Evolutionary conservation across 345 rosid genomes (phyloP).

Genomic region (Kernera saxatilis): DNA sequence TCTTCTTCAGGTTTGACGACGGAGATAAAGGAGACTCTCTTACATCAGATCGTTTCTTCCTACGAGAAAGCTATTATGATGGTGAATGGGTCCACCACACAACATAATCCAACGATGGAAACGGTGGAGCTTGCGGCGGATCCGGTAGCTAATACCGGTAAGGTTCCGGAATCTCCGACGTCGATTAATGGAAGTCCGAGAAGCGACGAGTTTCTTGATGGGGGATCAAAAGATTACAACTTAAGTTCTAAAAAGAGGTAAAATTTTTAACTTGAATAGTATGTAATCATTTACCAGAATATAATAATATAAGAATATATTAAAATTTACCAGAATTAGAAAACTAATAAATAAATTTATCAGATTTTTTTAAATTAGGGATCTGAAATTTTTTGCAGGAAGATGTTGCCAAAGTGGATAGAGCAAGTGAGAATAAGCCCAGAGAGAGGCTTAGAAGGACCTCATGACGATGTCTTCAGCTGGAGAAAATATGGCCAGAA

Average conservation of each 20-base stretch:
- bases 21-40: constrained; percentile 34
- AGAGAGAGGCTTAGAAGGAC: constrained; percentile 60
- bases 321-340: background rate
- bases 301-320: background rate
- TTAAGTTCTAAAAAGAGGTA: constrained; percentile 65
- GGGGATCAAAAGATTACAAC: constrained; percentile 26
- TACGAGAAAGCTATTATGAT: constrained; percentile 59
- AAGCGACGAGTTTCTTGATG: constrained; percentile 50
- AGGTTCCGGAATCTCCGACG: constrained; percentile 47
- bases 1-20: background rate
- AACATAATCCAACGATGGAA: constrained; percentile 17
- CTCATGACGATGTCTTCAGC: constrained; percentile 64
- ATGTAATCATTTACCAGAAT: too few species aligned
- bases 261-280: background rate
- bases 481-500: constrained; percentile 98
- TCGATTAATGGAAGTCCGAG: constrained; percentile 55
- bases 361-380: constrained; percentile 1
- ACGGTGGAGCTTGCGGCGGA: background rate
- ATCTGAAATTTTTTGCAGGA: constrained; percentile 35
- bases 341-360: background rate
- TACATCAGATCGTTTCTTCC: constrained; percentile 49
- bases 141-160: background rate
- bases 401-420: constrained; percentile 54
- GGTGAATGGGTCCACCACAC: constrained; percentile 28
- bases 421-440: constrained; percentile 54